Evolutionary conservation across 2,329 filamentous ascomycete genomes (phyloP).

Genomic region (Sclerotinia sclerotiorum): DNA sequence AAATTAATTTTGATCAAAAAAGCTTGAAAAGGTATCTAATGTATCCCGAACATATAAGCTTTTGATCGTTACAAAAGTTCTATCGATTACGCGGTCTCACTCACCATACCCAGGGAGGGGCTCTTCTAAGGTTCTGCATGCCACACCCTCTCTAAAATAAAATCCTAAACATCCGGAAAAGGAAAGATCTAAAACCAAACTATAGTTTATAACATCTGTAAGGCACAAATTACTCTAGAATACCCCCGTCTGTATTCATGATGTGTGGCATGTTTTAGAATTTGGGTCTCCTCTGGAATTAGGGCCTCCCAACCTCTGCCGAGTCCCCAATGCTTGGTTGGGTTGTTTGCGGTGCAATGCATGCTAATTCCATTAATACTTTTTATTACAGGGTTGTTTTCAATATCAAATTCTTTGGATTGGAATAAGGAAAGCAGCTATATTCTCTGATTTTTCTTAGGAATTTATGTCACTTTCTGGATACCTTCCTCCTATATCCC

Average conservation of each 20-base stretch:
- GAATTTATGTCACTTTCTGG: neutral
- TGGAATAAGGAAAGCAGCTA: neutral
- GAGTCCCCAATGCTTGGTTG: neutral
- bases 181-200: too few species aligned
- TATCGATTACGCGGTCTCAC: neutral
- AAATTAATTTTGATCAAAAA: neutral
- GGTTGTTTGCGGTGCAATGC: too few species aligned
- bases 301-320: too few species aligned
- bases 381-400: neutral
- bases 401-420: constrained; percentile 1
- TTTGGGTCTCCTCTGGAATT: too few species aligned
- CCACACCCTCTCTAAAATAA: neutral
- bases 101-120: neutral
- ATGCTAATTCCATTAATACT: constrained; percentile 1
- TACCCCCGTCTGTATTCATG: too few species aligned
- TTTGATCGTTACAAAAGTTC: neutral
- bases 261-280: too few species aligned
- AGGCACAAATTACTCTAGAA: too few species aligned
- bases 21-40: neutral
- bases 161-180: too few species aligned
- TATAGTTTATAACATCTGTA: too few species aligned
- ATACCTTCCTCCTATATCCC: neutral
- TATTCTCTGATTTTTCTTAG: neutral
- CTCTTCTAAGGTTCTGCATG: neutral
- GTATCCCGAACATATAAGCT: neutral